Evolutionary conservation across 2,329 filamentous ascomycete species (phyloP).

Genomic region (Colletotrichum tofieldiae): DNA sequence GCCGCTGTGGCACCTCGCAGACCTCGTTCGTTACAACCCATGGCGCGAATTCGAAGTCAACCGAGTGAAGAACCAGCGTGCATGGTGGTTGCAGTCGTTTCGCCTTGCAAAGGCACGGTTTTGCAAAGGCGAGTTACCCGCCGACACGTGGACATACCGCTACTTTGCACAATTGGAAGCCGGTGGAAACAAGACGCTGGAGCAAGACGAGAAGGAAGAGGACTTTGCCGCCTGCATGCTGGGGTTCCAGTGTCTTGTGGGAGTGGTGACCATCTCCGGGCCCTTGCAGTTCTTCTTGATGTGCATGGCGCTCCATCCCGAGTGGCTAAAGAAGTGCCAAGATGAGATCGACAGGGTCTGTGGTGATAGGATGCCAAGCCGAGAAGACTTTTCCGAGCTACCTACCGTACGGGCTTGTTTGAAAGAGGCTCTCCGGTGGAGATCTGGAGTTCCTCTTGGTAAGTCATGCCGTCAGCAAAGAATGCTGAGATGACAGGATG

Average conservation of each 20-base stretch:
- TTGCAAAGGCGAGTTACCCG: conserved; percentile 57
- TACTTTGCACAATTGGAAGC: conserved; percentile 62
- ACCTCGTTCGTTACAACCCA: conserved; percentile 58
- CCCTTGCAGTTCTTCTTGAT: conserved; percentile 67
- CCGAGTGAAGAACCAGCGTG: conserved; percentile 60
- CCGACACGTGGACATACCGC: conserved; percentile 64
- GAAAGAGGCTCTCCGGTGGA: conserved; percentile 73
- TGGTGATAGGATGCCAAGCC: conserved; percentile 67
- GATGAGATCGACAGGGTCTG: conserved; percentile 72
- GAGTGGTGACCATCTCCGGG: conserved; percentile 65
- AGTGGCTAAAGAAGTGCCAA: conserved; percentile 68
- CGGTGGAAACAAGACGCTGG: conserved; percentile 57
- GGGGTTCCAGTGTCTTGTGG: conserved; percentile 66
- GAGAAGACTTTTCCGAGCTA: conserved; percentile 64
- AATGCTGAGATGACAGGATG: background rate
- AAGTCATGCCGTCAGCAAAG: conserved; percentile 38
- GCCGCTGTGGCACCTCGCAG: conserved; percentile 63
- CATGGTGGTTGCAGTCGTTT: conserved; percentile 63
- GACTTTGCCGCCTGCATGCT: conserved; percentile 66
- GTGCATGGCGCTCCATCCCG: conserved; percentile 67
- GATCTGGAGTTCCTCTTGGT: conserved; percentile 69
- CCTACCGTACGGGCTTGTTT: conserved; percentile 70
- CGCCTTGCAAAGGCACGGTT: conserved; percentile 59
- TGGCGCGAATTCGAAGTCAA: conserved; percentile 64
- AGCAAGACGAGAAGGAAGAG: conserved; percentile 61